Conservation (phyloP, 805 yeast genomes). For the Ogataea degrootiae region DNA sequence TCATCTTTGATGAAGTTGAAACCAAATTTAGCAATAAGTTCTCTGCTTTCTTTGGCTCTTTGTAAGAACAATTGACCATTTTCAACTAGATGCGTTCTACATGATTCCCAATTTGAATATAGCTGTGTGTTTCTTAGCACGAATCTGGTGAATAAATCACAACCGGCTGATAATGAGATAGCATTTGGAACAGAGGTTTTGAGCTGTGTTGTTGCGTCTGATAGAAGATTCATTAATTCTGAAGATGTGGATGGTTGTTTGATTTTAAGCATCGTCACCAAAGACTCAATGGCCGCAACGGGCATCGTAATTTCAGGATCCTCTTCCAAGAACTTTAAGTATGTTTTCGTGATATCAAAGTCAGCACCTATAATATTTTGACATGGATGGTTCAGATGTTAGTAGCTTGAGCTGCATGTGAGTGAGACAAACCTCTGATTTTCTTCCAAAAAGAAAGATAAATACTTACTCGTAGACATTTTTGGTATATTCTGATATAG, state of each 20-base stretch:
- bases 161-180: slow-evolving; percentile 92
- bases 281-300: slow-evolving; percentile 93
- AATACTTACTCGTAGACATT: neutral
- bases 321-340: slow-evolving; percentile 73
- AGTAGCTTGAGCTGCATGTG: neutral
- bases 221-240: slow-evolving; percentile 78
- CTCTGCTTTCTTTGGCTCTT: slow-evolving; percentile 87
- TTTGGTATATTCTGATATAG: too few species aligned
- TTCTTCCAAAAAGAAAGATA: neutral
- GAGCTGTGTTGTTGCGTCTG: slow-evolving; percentile 68
- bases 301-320: slow-evolving; percentile 99
- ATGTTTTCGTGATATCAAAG: slow-evolving; percentile 80
- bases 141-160: slow-evolving; percentile 92
- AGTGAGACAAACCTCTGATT: neutral
- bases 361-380: slow-evolving; percentile 16
- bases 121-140: slow-evolving; percentile 85
- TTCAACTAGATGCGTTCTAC: slow-evolving; percentile 80
- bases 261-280: slow-evolving; percentile 75
- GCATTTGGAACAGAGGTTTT: slow-evolving; percentile 84
- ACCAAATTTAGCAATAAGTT: slow-evolving; percentile 83
- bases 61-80: slow-evolving; percentile 90
- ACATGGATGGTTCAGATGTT: neutral
- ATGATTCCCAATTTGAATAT: slow-evolving; percentile 92
- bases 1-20: slow-evolving; percentile 88
- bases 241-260: slow-evolving; percentile 92